Conservation (phyloP, 2,329 filamentous ascomycete genomes). For the Botrytis cinerea region DNA sequence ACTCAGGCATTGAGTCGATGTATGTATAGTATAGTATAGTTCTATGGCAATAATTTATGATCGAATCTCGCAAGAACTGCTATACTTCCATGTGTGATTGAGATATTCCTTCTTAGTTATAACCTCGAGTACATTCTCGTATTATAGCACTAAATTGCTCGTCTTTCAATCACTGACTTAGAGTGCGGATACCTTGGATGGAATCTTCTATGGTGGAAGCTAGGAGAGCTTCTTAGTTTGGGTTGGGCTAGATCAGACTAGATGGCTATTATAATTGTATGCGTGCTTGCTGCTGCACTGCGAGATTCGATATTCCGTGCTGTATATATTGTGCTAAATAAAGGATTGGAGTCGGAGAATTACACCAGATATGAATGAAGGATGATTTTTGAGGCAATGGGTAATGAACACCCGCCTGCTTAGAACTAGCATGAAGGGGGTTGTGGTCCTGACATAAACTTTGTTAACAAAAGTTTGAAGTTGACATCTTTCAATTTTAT, state of each 20-base stretch:
- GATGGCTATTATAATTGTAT: not conserved
- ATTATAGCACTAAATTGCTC: not conserved
- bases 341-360: not conserved
- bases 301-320: not conserved
- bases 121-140: not conserved
- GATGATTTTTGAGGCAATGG: not conserved
- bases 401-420: not conserved
- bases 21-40: not conserved
- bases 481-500: too few relatives aligned
- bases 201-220: not conserved
- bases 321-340: not conserved
- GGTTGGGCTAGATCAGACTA: not conserved
- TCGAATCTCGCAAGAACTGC: not conserved
- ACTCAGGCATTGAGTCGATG: too few relatives aligned
- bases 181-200: not conserved
- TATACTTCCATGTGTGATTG: not conserved
- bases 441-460: not conserved
- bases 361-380: not conserved
- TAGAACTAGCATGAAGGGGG: not conserved
- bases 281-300: not conserved
- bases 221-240: not conserved
- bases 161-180: not conserved
- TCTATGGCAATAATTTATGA: not conserved
- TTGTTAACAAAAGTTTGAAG: too few relatives aligned
- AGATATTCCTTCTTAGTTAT: not conserved